Conservation (phyloP, 2,329 filamentous ascomycete genomes). For the Trichoderma atroviride region DNA sequence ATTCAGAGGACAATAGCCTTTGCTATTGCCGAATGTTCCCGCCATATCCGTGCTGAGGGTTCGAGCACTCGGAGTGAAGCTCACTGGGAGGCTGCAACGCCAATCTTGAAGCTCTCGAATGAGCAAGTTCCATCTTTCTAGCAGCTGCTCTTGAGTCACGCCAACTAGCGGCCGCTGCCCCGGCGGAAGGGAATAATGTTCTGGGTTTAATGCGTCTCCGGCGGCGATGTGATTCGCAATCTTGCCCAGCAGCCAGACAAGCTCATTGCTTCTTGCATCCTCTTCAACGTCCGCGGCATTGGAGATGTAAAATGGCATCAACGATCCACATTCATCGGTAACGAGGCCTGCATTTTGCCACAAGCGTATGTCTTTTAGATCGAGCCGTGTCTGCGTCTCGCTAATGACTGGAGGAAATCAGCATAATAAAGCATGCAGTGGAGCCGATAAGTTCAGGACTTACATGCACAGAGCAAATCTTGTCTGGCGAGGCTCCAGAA, state of each 20-base stretch:
- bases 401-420: conserved; percentile 1
- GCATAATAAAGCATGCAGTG: not conserved
- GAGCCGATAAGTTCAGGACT: not conserved
- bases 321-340: conserved; percentile 9
- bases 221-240: conserved; percentile 15
- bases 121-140: conserved; percentile 14
- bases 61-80: conserved; percentile 12
- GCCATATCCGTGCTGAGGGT: not conserved
- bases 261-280: conserved; percentile 10
- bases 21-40: not conserved
- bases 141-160: conserved; percentile 10
- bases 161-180: conserved; percentile 15
- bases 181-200: conserved; percentile 11
- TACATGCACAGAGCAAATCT: conserved; percentile 16
- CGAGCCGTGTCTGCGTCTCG: conserved; percentile 14
- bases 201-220: conserved; percentile 9
- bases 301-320: conserved; percentile 8
- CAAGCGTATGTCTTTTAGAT: conserved; percentile 15
- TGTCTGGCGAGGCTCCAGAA: conserved; percentile 17
- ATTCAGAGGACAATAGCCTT: not conserved
- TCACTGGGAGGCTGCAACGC: conserved; percentile 9
- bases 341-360: conserved; percentile 20
- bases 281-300: conserved; percentile 17
- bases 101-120: conserved; percentile 12
- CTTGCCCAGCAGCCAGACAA: conserved; percentile 15